Evolutionary conservation across 495 filamentous ascomycete species (phyloP).

Genomic region (Glarea lozoyensis): DNA sequence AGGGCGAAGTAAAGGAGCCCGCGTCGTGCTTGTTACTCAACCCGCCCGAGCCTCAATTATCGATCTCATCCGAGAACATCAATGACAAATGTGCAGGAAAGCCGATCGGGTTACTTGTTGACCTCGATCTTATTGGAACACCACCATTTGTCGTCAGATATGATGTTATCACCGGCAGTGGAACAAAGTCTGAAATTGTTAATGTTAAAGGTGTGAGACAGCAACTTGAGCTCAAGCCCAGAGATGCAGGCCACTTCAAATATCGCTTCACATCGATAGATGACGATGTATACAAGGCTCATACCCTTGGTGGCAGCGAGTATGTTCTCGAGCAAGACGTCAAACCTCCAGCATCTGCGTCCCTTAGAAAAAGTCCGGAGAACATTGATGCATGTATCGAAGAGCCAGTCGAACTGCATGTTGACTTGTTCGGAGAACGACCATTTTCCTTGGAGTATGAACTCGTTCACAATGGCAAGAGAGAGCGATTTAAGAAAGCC

Average conservation of each 20-base stretch:
- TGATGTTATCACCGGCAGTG: constrained; percentile 44
- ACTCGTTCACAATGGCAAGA: constrained; percentile 80
- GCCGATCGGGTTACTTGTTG: constrained; percentile 79
- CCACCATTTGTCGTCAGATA: constrained; percentile 80
- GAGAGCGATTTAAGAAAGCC: constrained; percentile 55
- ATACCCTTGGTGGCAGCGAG: constrained; percentile 40
- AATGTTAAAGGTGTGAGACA: constrained; percentile 53
- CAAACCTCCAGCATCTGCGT: constrained; percentile 79
- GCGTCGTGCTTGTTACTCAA: constrained; percentile 84
- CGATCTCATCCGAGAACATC: constrained; percentile 66
- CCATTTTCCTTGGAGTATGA: constrained; percentile 93
- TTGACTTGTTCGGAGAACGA: constrained; percentile 67
- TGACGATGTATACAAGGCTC: constrained; percentile 68
- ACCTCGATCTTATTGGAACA: constrained; percentile 79
- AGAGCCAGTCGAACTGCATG: constrained; percentile 61
- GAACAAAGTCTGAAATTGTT: neutral
- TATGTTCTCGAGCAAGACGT: constrained; percentile 77
- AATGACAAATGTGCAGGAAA: constrained; percentile 91
- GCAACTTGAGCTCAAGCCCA: constrained; percentile 77
- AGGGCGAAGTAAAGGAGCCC: constrained; percentile 84
- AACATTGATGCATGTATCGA: constrained; percentile 68
- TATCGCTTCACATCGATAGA: constrained; percentile 76
- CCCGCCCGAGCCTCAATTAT: constrained; percentile 75
- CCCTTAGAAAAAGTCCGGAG: constrained; percentile 41
- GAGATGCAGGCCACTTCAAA: constrained; percentile 71